Base-by-base conservation (phyloP, 2,329 filamentous ascomycete species). In the Pseudogymnoascus sp. region DNA sequence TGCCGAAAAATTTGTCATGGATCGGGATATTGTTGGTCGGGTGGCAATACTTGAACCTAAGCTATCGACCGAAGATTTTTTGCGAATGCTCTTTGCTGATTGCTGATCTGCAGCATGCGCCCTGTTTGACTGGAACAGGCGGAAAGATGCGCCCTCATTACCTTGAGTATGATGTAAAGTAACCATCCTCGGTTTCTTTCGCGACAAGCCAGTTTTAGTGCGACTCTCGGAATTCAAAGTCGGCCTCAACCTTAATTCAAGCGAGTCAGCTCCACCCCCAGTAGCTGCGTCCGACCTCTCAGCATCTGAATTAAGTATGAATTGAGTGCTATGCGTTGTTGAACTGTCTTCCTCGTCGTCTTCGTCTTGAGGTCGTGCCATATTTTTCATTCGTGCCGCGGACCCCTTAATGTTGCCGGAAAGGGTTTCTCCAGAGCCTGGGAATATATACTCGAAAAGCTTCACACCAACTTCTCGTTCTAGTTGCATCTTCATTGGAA, bases 361-460 rank as follows among this genome's bases (percentile, higher is more conserved):
- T 4, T 64, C 66, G 48, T 72, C 68, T 18, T 70, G 67, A 25
- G 70, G 60, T 72, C 74, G 77, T 35, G 79, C 71, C 72, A 79
- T 79, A 60, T 82, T 76, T 67, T 79, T 82, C 72, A 82, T 74
- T 71, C 87, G 85, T 0, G 87, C 85, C 5, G 86, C 86, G 61
- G 85, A 84, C 36, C 80, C 81, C 63, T 82, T 83, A 33, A 76
- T 75, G 58, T 77, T 77, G 25, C 68, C 73, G 3, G 64, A 48
- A 40, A 67, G 66, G 10, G 67, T 69, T 27, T 73, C 72, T 21
- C 68, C 87, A 67, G 90, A 84, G 9, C 89, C 90, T 0, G 94
- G 95, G 78, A 99, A 99, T 68, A 99, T 91, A 74, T 99, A 99
- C 75, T 97, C 92, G 68, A 99, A 96, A 1, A 99, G 79, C 67